Evolutionary conservation across 345 rosid species (phyloP).

Genomic region (Hirschfeldia incana): DNA sequence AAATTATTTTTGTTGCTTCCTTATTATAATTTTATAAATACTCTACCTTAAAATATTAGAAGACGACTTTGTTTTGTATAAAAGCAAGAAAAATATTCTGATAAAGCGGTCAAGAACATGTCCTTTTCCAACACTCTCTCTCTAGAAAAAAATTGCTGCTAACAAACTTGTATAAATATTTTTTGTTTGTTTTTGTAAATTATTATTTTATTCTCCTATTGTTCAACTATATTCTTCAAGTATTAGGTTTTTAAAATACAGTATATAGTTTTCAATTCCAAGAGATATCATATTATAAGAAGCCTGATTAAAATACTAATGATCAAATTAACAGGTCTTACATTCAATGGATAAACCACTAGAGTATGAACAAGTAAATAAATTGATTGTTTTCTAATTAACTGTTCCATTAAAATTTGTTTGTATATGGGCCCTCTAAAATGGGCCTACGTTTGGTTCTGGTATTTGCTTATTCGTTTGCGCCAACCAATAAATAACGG

Average conservation of each 20-base stretch:
- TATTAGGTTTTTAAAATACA: background rate
- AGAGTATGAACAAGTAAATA: background rate
- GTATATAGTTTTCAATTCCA: conserved; percentile 10
- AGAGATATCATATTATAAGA: conserved; percentile 10
- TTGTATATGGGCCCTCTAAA: background rate
- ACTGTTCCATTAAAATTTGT: conserved; percentile 20
- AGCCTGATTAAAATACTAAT: background rate
- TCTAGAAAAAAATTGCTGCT: conserved; percentile 9
- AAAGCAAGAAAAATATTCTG: conserved; percentile 39
- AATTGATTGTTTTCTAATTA: background rate
- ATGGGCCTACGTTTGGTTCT: conserved; percentile 4
- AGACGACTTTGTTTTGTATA: conserved; percentile 36
- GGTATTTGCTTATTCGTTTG: background rate
- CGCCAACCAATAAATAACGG: background rate
- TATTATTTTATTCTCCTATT: conserved; percentile 16
- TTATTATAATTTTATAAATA: background rate
- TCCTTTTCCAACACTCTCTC: conserved; percentile 36
- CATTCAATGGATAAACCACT: conserved; percentile 19
- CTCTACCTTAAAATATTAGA: conserved; percentile 36
- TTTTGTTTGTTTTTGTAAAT: conserved; percentile 28
- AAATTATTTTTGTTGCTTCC: background rate
- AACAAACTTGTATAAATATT: conserved; percentile 37
- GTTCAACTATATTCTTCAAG: conserved; percentile 12
- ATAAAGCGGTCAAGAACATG: conserved; percentile 55
- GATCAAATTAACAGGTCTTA: conserved; percentile 7